Evolutionary conservation across 1,284 basidiomycete species (phyloP), one percentile per base, ranked within the genome.

Genomic region (Ustilago curta): DNA sequence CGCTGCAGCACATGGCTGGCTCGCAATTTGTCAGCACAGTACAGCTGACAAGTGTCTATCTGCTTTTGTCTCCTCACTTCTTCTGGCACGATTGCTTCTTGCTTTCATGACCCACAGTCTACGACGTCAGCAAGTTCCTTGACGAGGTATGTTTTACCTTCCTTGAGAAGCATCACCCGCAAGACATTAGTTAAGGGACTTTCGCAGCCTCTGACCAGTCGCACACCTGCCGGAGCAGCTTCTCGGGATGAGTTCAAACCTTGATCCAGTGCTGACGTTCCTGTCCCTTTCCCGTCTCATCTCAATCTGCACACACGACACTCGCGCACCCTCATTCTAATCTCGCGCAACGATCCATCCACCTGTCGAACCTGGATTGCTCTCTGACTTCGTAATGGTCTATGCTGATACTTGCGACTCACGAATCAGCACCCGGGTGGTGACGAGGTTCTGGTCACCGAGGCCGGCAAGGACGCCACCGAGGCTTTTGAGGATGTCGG

Each of bases 401-500:
- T 19, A 35, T 8, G 14, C 14, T 37, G 35, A 9, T 37, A 1
- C 11, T 37, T 37, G 35, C 16, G 14, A 37, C 16, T 37, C 12
- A 14, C 14, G 35, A 37, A 14, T 23, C 49, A 81, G 78, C 96
- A 97, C 86, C 94, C 94, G 25, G 95, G 95, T 87, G 96, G 96
- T 78, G 96, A 98, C 87, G 96, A 99, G 87, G 96, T 99, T 61
- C 90, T 99, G 73, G 86, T 97, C 62, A 91, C 92, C 75, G 96
- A 99, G 88, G 91, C 90, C 82, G 93, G 95, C 91, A 87, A 84
- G 93, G 95, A 99, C 86, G 95, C 94, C 29, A 97, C 96, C 45
- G 97, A 99, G 85, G 94, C 96, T 12, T 99, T 99, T 83, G 97
- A 99, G 87, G 97, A 99, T 86, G 95, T 99, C 51, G 96, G 97